phyloP scores from a whole-genome alignment of 1,284 basidiomycete species.

The Ceratobasidium papillatum region DNA sequence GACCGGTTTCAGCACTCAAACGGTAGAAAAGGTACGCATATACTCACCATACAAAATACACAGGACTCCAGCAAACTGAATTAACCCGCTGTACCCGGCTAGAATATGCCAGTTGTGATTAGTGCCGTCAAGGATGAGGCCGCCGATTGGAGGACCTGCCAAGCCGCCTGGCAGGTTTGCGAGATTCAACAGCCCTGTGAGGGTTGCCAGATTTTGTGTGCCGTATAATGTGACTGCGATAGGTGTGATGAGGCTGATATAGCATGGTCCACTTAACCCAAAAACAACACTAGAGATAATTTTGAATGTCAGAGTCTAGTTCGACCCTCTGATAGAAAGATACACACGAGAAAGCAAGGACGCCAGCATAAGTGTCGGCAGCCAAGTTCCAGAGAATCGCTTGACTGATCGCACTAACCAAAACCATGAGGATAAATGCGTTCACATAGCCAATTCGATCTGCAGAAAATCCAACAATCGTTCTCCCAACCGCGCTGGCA shows the following conservation, averaged over 20 bases:
- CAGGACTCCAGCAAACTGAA: slow-evolving; percentile 39
- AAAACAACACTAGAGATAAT: slow-evolving; percentile 15
- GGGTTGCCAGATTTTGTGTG: slow-evolving; percentile 45
- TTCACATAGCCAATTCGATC: slow-evolving; percentile 47
- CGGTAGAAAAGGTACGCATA: background rate
- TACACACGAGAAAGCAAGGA: slow-evolving; percentile 47
- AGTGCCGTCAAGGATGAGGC: slow-evolving; percentile 45
- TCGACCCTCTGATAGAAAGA: slow-evolving; percentile 25
- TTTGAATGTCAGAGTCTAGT: background rate
- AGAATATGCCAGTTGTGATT: slow-evolving; percentile 46
- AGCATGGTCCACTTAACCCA: slow-evolving; percentile 29
- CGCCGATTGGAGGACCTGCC: slow-evolving; percentile 45
- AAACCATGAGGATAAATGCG: slow-evolving; percentile 45
- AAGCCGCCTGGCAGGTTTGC: slow-evolving; percentile 43
- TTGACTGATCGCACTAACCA: slow-evolving; percentile 45
- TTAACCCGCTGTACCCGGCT: slow-evolving; percentile 38
- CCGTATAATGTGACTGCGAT: slow-evolving; percentile 46
- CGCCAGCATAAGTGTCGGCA: slow-evolving; percentile 44
- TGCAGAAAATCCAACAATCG: slow-evolving; percentile 45
- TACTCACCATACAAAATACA: slow-evolving; percentile 44
- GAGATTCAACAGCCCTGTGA: slow-evolving; percentile 47
- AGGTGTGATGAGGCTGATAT: slow-evolving; percentile 46
- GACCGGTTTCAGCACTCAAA: background rate
- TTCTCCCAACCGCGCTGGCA: slow-evolving; percentile 45
- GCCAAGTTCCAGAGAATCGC: slow-evolving; percentile 47